Conservation (phyloP, 352 stramenopile species). For the Hyaloperonospora arabidopsidis region DNA sequence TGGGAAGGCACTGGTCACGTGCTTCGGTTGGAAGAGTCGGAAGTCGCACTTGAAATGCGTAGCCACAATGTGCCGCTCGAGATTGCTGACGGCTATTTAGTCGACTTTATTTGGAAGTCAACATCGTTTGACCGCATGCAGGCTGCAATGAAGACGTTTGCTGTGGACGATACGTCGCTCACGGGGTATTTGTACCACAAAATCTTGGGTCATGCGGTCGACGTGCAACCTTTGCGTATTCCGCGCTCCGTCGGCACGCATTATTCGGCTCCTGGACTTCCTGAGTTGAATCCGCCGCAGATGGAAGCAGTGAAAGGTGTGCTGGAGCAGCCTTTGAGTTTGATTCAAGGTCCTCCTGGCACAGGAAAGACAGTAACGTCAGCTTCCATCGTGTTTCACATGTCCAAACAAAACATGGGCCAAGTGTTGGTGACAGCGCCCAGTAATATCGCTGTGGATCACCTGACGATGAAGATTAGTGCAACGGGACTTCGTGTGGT, state of each 20-base stretch:
- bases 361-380: slow-evolving; percentile 98
- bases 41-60: slow-evolving; percentile 83
- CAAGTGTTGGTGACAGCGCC: slow-evolving; percentile 98
- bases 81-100: slow-evolving; percentile 93
- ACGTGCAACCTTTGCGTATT: slow-evolving; percentile 87
- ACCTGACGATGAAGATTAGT: slow-evolving; percentile 95
- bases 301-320: slow-evolving; percentile 92
- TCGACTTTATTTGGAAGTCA: slow-evolving; percentile 99
- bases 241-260: slow-evolving; percentile 55
- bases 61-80: slow-evolving; percentile 80
- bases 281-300: slow-evolving; percentile 96
- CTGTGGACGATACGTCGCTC: slow-evolving; percentile 96
- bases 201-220: slow-evolving; percentile 95
- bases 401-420: slow-evolving; percentile 97
- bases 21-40: slow-evolving; percentile 71
- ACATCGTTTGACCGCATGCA: slow-evolving; percentile 99
- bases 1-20: slow-evolving; percentile 96
- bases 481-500: slow-evolving; percentile 96
- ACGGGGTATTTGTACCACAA: slow-evolving; percentile 99
- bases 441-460: slow-evolving; percentile 98
- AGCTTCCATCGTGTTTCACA: slow-evolving; percentile 98
- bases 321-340: slow-evolving; percentile 93
- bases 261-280: slow-evolving; percentile 91
- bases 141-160: slow-evolving; percentile 97
- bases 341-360: slow-evolving; percentile 97